Evolutionary conservation across 768 basidiomycete species (phyloP), one percentile per base, ranked within the genome.

Genomic region (Trametes cinnabarina): DNA sequence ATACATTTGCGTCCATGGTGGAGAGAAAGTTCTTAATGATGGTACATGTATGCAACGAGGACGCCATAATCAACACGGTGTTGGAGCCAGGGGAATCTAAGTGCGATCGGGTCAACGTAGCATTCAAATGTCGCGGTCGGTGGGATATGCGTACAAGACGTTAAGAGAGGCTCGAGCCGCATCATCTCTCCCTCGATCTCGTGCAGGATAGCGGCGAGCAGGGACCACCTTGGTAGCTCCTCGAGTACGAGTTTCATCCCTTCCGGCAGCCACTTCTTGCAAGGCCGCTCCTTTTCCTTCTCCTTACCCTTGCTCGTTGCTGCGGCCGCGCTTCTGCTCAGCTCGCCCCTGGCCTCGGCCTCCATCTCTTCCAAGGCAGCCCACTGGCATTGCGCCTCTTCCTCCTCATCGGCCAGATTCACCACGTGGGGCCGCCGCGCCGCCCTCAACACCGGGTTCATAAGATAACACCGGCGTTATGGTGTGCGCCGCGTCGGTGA

Each of bases 221-320:
- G 69, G 55, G 81, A 81, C 96, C 97, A 98, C 70, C 98, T 99
- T 0, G 95, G 95, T 42, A 91, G 80, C 67, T 98, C 97, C 72
- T 98, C 97, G 22, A 98, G 77, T 0, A 94, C 83, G 0, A 93
- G 91, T 43, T 92, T 84, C 71, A 95, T 85, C 1, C 85, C 86
- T 10, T 82, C 77, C 0, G 94, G 90, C 20, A 93, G 68, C 87
- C 92, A 91, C 22, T 70, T 67, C 35, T 64, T 70, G 65, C 51
- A 62, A 57, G 55, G 35, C n/a, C 15, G 14, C 54, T 64, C 44
- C 46, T 32, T 52, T 17, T 44, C 47, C 42, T 50, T 46, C 9
- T 22, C 53, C 32, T 54, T 46, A 12, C 22, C 53, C 40, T 60
- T 60, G 2, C 44, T 46, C 35, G 46, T 44, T 10, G 23, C 15